Evolutionary conservation across 768 basidiomycete genomes (phyloP).

Genomic region (Pleurotus sapidus): DNA sequence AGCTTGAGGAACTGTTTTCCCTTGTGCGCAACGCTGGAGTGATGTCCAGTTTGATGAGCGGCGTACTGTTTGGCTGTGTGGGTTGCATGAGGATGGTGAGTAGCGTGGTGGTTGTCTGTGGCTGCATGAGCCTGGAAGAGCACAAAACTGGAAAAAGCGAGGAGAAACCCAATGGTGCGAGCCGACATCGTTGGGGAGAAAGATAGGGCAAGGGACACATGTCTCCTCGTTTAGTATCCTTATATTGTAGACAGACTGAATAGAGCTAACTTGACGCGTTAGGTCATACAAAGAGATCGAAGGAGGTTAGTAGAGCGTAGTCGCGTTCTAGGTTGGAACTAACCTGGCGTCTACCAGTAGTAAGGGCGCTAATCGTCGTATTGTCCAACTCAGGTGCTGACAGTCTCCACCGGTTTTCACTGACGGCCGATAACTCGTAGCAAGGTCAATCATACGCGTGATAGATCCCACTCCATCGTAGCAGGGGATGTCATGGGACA

Average conservation of each 20-base stretch:
- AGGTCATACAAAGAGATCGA: too few relatives aligned
- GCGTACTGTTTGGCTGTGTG: not conserved
- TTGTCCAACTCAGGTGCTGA: too few relatives aligned
- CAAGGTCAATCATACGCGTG: too few relatives aligned
- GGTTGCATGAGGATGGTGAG: not conserved
- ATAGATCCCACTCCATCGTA: too few relatives aligned
- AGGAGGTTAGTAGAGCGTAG: too few relatives aligned
- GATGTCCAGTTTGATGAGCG: not conserved
- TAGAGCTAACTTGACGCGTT: not conserved
- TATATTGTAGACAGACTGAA: not conserved
- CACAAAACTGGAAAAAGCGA: not conserved
- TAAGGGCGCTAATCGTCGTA: too few relatives aligned
- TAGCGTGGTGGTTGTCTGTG: not conserved
- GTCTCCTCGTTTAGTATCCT: not conserved
- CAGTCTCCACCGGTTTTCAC: too few relatives aligned
- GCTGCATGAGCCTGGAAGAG: not conserved
- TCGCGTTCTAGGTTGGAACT: too few relatives aligned
- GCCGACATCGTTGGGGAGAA: not conserved
- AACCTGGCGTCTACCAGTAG: too few relatives aligned
- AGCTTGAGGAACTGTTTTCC: constrained; percentile 7
- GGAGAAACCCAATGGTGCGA: not conserved
- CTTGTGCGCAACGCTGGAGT: not conserved
- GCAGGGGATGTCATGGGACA: too few relatives aligned
- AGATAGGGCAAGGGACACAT: not conserved
- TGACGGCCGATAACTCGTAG: too few relatives aligned